phyloP scores from a whole-genome alignment of 1,284 basidiomycete genomes.

The Coniferiporia weirii region DNA sequence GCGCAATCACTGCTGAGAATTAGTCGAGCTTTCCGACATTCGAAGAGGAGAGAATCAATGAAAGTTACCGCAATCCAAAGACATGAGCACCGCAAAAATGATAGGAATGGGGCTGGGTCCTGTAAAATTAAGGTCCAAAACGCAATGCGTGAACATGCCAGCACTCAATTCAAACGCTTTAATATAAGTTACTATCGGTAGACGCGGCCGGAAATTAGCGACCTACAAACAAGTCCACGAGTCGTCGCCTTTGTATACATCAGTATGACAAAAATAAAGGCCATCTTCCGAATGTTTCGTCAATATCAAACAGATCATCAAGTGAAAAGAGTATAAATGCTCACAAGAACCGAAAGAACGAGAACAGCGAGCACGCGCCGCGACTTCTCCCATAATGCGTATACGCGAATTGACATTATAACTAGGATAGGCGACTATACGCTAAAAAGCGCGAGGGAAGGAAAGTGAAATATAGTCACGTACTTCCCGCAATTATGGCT shows the following conservation, averaged over 20 bases:
- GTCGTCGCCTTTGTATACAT: neutral
- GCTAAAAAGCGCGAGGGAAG: no score
- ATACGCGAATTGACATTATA: constrained; percentile 11
- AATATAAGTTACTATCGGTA: neutral
- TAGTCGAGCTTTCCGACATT: neutral
- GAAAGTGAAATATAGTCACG: neutral
- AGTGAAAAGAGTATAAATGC: neutral
- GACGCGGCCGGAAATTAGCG: neutral
- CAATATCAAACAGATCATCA: neutral
- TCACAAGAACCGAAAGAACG: neutral
- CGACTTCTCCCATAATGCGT: constrained; percentile 7
- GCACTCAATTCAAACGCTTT: neutral
- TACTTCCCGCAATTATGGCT: constrained; percentile 5
- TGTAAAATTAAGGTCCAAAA: neutral
- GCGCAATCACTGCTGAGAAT: neutral
- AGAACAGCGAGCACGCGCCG: neutral
- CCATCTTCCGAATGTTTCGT: neutral
- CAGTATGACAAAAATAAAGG: neutral
- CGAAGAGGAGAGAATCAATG: neutral
- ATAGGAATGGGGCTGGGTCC: neutral
- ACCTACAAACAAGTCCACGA: neutral
- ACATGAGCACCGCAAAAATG: neutral
- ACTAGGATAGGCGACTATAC: neutral
- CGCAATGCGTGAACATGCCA: neutral
- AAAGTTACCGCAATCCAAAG: neutral